phyloP scores from a whole-genome alignment of 106 monocot genomes.

The Dioscorea dumetorum region DNA sequence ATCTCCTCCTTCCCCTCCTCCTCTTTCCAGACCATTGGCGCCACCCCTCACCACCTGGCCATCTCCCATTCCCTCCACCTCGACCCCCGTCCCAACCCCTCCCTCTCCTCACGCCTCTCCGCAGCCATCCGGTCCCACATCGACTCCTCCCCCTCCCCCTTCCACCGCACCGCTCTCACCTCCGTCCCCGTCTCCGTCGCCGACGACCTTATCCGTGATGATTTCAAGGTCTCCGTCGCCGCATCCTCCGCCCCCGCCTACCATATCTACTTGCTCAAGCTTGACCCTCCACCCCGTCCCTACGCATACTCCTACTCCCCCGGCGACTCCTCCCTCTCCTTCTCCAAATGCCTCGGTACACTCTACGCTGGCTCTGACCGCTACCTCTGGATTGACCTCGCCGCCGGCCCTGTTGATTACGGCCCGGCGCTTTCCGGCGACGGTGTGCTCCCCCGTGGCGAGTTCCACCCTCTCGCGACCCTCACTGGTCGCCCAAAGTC shows the following conservation, averaged over 20 bases:
- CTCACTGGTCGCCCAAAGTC: slow-evolving; percentile 52
- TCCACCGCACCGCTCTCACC: slow-evolving; percentile 38
- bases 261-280: slow-evolving; percentile 69
- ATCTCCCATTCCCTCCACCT: slow-evolving; percentile 65
- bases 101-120: slow-evolving; percentile 28
- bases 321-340: slow-evolving; percentile 32
- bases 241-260: slow-evolving; percentile 43
- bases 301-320: slow-evolving; percentile 67
- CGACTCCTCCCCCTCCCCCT: slow-evolving; percentile 36
- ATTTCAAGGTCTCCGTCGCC: slow-evolving; percentile 20
- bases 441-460: slow-evolving; percentile 75
- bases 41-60: slow-evolving; percentile 40
- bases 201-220: slow-evolving; percentile 45
- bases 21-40: slow-evolving; percentile 35
- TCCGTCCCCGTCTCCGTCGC: slow-evolving; percentile 46
- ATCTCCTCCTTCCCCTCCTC: slow-evolving; percentile 34
- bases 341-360: slow-evolving; percentile 63
- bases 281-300: slow-evolving; percentile 32
- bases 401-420: slow-evolving; percentile 81
- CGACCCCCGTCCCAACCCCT: slow-evolving; percentile 26
- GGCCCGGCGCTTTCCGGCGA: slow-evolving; percentile 88
- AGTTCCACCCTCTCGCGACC: slow-evolving; percentile 76
- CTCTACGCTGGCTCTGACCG: slow-evolving; percentile 56
- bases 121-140: slow-evolving; percentile 46
- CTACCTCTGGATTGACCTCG: slow-evolving; percentile 86